Evolutionary conservation across 1,284 basidiomycete species (phyloP), one percentile per base, ranked within the genome.

Genomic region (Cutaneotrichosporon cutaneum): DNA sequence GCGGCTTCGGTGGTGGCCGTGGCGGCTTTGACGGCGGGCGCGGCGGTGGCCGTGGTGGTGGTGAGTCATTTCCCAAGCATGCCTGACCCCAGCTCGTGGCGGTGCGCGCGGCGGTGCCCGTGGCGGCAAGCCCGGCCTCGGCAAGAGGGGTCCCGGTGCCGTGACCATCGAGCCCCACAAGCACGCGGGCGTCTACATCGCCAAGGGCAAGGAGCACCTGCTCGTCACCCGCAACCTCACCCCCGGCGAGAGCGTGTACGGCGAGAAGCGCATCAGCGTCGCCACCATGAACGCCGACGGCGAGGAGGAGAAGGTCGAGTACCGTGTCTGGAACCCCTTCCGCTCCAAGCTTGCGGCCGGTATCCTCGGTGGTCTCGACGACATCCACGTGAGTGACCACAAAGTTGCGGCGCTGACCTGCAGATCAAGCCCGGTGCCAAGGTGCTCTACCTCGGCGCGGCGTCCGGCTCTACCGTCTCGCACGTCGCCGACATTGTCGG

Each of bases 321-420:
- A 98, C 82, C 86, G 95, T 65, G 96, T 99, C 36, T 99, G 95
- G 95, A 99, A 99, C 83, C 96, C 95, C 61, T 99, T 99, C 88
- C 86, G 96, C 70, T 89, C 87, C 77, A 99, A 99, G 85, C 82
- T 99, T 71, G 96, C 95, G 36, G 95, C 95, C 45, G 96, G 95
- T 82, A 91, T 99, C 58, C 84, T 99, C 62, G 93, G 94, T 73
- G 96, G 95, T 78, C 83, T 99, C 77, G 95, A 97, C 77, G 82
- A 93, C 71, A 94, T 99, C 70, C 94, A 87, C 82, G 76, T 78
- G 66, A 74, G 76, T 74, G 4, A 30, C 48, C 14, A n/a, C n/a
- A n/a, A n/a, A n/a, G n/a, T n/a, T n/a, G n/a, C n/a, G n/a, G n/a
- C 30, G 22, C 53, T 54, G 26, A 54, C 53, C 14, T 4, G 8